Conservation (phyloP, 2,329 filamentous ascomycete genomes). For the Alternaria panax region DNA sequence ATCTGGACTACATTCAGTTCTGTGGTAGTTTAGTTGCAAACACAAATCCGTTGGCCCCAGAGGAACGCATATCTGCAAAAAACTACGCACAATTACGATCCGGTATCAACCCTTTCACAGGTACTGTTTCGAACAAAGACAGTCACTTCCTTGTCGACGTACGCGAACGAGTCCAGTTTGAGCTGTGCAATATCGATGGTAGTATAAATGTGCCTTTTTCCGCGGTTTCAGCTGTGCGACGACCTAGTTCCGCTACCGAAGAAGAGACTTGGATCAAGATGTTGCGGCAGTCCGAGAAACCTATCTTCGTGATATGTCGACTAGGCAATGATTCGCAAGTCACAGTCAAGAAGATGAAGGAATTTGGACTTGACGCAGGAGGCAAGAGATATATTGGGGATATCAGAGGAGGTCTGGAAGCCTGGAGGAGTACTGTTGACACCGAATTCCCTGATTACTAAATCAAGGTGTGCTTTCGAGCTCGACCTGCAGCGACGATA, state of each 20-base stretch:
- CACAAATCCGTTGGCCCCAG: constrained; percentile 63
- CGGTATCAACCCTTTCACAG: constrained; percentile 45
- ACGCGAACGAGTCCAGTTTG: constrained; percentile 82
- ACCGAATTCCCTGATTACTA: constrained; percentile 64
- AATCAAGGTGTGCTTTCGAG: background rate
- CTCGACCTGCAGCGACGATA: background rate
- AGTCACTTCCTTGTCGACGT: constrained; percentile 78
- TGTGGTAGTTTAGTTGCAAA: constrained; percentile 70
- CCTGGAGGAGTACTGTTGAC: constrained; percentile 77
- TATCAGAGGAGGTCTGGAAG: constrained; percentile 73
- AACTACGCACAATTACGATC: constrained; percentile 61
- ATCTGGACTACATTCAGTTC: constrained; percentile 84
- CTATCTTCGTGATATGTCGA: constrained; percentile 76
- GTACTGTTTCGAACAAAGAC: constrained; percentile 37
- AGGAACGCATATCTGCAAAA: constrained; percentile 72
- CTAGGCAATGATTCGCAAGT: constrained; percentile 82
- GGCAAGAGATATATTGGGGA: constrained; percentile 71
- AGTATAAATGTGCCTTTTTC: constrained; percentile 79
- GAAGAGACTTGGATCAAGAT: constrained; percentile 40
- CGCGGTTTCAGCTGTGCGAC: constrained; percentile 50
- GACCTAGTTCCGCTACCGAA: constrained; percentile 3
- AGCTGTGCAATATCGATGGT: constrained; percentile 76
- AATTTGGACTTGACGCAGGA: constrained; percentile 62
- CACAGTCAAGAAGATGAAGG: constrained; percentile 70
- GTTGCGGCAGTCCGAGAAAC: constrained; percentile 48